Evolutionary conservation across 352 stramenopile species (phyloP).

Genomic region (Globisporangium heterothallicum): DNA sequence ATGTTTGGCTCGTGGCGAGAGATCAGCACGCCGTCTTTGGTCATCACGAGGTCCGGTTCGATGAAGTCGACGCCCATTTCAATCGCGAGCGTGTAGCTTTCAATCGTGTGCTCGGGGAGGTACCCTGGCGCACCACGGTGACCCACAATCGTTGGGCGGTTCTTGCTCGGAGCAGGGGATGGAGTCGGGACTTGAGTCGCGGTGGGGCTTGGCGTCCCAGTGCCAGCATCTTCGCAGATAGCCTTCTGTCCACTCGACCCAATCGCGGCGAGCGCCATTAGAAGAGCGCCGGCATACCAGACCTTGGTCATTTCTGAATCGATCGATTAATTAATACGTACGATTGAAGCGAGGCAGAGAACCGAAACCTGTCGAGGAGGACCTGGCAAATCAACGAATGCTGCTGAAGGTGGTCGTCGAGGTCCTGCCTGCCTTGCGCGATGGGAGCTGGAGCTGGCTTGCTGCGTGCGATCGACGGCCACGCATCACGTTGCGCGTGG

Average conservation of each 20-base stretch:
- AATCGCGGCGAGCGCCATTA: not conserved
- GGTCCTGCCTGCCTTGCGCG: no score
- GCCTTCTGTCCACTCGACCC: not conserved
- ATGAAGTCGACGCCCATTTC: conserved; percentile 89
- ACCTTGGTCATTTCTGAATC: not conserved
- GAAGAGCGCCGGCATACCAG: not conserved
- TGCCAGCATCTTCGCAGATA: not conserved
- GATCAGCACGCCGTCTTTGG: conserved; percentile 81
- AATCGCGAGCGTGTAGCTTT: conserved; percentile 85
- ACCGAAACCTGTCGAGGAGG: no score
- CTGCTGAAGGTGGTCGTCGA: no score
- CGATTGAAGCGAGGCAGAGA: no score
- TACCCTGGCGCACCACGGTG: conserved; percentile 88
- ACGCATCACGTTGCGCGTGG: no score
- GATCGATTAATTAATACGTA: not conserved
- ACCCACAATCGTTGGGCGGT: conserved; percentile 53
- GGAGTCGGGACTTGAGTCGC: no score
- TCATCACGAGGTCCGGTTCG: conserved; percentile 88
- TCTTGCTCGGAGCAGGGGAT: conserved; percentile 14
- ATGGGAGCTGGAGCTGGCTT: no score
- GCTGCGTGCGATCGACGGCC: no score
- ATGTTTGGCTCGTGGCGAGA: conserved; percentile 87
- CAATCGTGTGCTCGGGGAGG: conserved; percentile 88
- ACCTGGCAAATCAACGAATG: no score
- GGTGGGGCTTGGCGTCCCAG: not conserved